Conservation (phyloP, 805 yeast species). For the Osmozyma mogii region DNA sequence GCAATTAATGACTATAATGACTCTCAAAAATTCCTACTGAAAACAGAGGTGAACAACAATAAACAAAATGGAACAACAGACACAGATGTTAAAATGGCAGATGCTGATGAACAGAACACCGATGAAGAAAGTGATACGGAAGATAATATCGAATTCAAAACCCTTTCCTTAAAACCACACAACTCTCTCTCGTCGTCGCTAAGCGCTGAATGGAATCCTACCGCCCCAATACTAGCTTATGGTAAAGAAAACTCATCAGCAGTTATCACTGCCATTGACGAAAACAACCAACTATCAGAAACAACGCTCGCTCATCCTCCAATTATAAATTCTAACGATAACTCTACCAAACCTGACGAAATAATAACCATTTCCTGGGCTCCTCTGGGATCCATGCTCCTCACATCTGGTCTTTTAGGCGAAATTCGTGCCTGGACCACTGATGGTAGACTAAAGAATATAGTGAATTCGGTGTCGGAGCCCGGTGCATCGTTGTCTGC, state of each 20-base stretch:
- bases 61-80: not conserved
- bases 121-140: too few species aligned
- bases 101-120: not conserved
- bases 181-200: slow-evolving; percentile 37
- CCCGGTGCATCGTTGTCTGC: slow-evolving; percentile 20
- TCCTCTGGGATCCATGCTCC: slow-evolving; percentile 50
- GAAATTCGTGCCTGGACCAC: slow-evolving; percentile 74
- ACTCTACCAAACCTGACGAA: slow-evolving; percentile 13
- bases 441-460: slow-evolving; percentile 56
- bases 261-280: slow-evolving; percentile 30
- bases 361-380: slow-evolving; percentile 50
- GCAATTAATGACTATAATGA: not conserved
- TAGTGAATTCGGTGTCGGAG: slow-evolving; percentile 19
- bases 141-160: slow-evolving; percentile 10
- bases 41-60: slow-evolving; percentile 4
- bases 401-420: slow-evolving; percentile 63
- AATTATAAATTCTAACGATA: slow-evolving; percentile 6
- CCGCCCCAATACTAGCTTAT: slow-evolving; percentile 40
- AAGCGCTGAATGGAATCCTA: slow-evolving; percentile 52
- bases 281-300: slow-evolving; percentile 20
- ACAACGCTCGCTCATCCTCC: slow-evolving; percentile 31
- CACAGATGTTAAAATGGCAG: slow-evolving; percentile 1
- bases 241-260: slow-evolving; percentile 46
- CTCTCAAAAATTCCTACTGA: not conserved
- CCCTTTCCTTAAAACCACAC: slow-evolving; percentile 31